These are phyloP conservation scores for Aspergillus spinulosporus DNA, from an alignment of 2,329 filamentous ascomycete genomes.

Conservation along the genomic window DNA sequence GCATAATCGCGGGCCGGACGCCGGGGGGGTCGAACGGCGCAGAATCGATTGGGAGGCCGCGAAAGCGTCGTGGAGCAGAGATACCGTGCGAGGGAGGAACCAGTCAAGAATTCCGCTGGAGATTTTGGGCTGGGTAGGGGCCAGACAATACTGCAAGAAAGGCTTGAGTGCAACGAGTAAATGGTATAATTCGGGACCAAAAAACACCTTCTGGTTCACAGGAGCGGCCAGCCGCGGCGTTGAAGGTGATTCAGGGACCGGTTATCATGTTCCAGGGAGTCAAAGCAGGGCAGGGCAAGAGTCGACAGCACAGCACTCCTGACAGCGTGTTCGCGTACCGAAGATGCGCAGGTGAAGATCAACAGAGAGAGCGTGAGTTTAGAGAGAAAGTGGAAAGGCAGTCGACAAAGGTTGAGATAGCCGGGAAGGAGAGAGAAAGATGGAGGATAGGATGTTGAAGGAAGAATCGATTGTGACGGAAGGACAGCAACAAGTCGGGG, in stretches of 20 bases:
- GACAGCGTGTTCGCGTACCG: conserved; percentile 15
- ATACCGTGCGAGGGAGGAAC: conserved; percentile 4
- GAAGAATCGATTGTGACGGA: conserved; percentile 1
- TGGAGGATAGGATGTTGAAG: not conserved
- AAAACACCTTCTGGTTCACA: conserved; percentile 17
- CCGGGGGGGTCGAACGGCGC: conserved; percentile 11
- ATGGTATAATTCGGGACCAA: conserved; percentile 7
- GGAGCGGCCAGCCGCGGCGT: conserved; percentile 27
- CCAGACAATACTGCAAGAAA: conserved; percentile 14
- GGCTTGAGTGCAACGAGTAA: conserved; percentile 15
- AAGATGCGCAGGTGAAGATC: conserved; percentile 5
- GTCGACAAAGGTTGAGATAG: not conserved
- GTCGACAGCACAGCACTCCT: conserved; percentile 8
- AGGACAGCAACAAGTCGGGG: conserved; percentile 4
- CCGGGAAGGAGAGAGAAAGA: conserved; percentile 1
- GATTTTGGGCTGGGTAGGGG: conserved; percentile 3
- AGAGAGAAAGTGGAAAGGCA: not conserved
- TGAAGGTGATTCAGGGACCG: conserved; percentile 27
- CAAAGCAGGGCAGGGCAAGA: conserved; percentile 8
- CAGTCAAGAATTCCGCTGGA: conserved; percentile 8
- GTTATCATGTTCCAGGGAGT: conserved; percentile 27
- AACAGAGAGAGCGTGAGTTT: conserved; percentile 11
- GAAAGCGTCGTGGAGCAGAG: conserved; percentile 3
- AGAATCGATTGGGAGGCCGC: conserved; percentile 2
- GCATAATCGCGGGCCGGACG: conserved; percentile 33